A percentile compares a stretch with the other conserved stretches of the same genome.
Evolutionary conservation across 148 eudicot genomes (phyloP).

Genomic region (Rhododendron ferrugineum): DNA sequence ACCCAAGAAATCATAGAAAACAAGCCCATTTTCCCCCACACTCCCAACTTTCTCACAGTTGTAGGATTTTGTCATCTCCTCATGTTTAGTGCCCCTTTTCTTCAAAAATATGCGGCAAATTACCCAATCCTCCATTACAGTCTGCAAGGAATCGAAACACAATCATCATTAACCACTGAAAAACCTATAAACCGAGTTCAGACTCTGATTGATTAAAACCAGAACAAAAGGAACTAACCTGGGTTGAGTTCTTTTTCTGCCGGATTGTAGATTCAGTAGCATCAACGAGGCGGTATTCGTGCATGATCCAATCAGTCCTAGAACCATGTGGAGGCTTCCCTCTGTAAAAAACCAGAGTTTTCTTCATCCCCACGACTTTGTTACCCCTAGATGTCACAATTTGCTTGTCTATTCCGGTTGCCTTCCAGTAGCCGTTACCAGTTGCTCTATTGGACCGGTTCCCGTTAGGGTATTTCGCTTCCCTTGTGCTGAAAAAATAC

Average conservation of each 20-base stretch:
- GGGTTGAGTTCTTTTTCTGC: slow-evolving; percentile 11
- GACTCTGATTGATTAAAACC: background rate
- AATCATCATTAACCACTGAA: background rate
- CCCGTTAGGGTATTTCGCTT: slow-evolving; percentile 90
- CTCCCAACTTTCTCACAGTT: background rate
- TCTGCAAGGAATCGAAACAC: slow-evolving; percentile 6
- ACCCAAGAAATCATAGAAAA: slow-evolving; percentile 69
- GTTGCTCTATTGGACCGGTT: slow-evolving; percentile 91
- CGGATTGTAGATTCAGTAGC: background rate
- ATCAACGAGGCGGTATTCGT: slow-evolving; percentile 65
- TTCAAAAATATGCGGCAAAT: slow-evolving; percentile 80
- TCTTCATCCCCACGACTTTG: slow-evolving; percentile 74
- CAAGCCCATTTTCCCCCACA: slow-evolving; percentile 20
- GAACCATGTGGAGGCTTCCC: slow-evolving; percentile 86
- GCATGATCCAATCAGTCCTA: slow-evolving; percentile 94
- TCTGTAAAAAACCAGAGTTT: slow-evolving; percentile 84
- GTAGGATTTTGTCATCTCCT: slow-evolving; percentile 13
- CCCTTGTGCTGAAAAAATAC: slow-evolving; percentile 86
- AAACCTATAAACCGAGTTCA: background rate
- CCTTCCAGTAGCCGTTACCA: slow-evolving; percentile 87
- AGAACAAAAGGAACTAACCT: slow-evolving; percentile 19
- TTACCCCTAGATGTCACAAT: slow-evolving; percentile 28
- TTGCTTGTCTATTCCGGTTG: slow-evolving; percentile 79
- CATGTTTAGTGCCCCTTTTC: slow-evolving; percentile 48
- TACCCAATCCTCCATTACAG: slow-evolving; percentile 58